Evolutionary conservation across 176 grass and related monocot genomes (phyloP), one percentile per base, ranked within the genome.

Genomic region (Rhynchospora pubera): DNA sequence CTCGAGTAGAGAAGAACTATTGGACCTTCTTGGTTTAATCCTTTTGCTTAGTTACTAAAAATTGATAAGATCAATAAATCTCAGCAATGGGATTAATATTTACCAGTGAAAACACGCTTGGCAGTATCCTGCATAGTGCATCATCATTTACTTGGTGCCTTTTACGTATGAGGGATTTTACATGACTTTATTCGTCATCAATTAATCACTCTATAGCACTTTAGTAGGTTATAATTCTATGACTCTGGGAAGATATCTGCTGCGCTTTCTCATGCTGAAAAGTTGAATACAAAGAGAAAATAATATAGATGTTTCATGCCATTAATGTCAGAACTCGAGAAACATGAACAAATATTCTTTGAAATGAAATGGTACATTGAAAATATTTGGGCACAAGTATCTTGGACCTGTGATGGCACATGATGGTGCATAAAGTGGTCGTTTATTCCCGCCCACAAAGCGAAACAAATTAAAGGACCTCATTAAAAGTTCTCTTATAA

Each of bases 401-500:
- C 23, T 55, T 76, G 24, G 72, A 77, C 48, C 12, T 76, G 57
- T 80, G 22, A 65, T 45, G 34, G 45, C 61, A 82, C 47, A 66
- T 55, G 58, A 66, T 55, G 58, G 43, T 62, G 57, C 44, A 50
- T 50, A 55, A 82, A 82, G 79, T 67, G 14, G 79, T 82, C 42
- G 22, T 82, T 82, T 82, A 82, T 82, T 82, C 79, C 62, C 44
- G 52, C 26, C 11, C 61, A 66, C 79, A 82, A 82, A 82, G 79
- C 45, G 42, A 82, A 67, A 67, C 59, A 82, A 82, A 66, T 65
- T 39, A 66, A 82, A 52, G 79, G 79, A 53, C 45, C 61, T 82
- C 22, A 82, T 82, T 67, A 82, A 82, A 82, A 65, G 79, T 82
- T 51, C 34, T 82, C 79, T 50, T 28, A 65, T 82, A 82, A 82